Percentiles rank a stretch among this genome's conserved stretches.
phyloP scores from a whole-genome alignment of 179 eudicot species.

The Drosera spatulata region DNA sequence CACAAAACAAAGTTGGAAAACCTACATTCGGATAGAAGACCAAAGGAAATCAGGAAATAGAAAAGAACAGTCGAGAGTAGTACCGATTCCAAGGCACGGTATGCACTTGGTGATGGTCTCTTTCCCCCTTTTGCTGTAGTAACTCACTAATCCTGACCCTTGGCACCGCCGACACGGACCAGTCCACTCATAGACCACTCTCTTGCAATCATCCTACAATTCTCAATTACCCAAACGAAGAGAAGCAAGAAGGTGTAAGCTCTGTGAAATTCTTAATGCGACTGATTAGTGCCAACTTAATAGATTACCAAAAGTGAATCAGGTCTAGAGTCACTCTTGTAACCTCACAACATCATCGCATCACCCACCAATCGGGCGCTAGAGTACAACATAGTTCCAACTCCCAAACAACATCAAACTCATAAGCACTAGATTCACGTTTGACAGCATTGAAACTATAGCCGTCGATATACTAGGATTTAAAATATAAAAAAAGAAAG shows the following conservation, averaged over 20 bases:
- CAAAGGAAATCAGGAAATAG: background rate
- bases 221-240: conserved; percentile 5
- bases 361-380: too few species aligned
- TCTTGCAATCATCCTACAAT: conserved; percentile 62
- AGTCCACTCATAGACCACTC: conserved; percentile 90
- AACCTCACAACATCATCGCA: too few species aligned
- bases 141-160: conserved; percentile 72
- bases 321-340: too few species aligned
- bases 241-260: background rate
- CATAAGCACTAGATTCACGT: too few species aligned
- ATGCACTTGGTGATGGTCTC: conserved; percentile 81
- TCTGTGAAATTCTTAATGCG: too few species aligned
- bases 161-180: conserved; percentile 96
- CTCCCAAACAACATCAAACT: too few species aligned
- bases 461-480: too few species aligned
- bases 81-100: conserved; percentile 92
- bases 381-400: too few species aligned
- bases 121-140: conserved; percentile 76
- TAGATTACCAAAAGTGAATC: too few species aligned
- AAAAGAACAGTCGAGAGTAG: conserved; percentile 4
- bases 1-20: background rate
- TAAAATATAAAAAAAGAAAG: too few species aligned
- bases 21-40: background rate
- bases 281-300: too few species aligned
- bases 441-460: too few species aligned